phyloP scores from a whole-genome alignment of 1,284 basidiomycete genomes.

The Austroboletus niveus region DNA sequence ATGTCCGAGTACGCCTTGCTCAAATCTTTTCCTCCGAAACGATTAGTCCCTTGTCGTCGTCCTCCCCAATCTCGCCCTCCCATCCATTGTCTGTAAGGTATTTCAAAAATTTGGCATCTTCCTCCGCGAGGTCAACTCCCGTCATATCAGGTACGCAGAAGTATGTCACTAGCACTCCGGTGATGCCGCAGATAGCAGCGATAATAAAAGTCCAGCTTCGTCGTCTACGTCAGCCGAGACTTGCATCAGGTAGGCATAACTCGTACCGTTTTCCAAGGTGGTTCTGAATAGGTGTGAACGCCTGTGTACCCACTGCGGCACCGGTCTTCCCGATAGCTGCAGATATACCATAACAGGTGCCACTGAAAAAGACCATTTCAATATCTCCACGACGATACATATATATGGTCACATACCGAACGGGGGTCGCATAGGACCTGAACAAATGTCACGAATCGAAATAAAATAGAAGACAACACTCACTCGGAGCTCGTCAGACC shows the following conservation, averaged over 20 bases:
- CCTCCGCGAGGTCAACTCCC: conserved; percentile 64
- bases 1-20: not conserved
- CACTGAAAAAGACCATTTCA: conserved; percentile 35
- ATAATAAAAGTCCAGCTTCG: conserved; percentile 70
- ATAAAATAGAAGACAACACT: conserved; percentile 27
- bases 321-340: conserved; percentile 76
- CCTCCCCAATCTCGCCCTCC: conserved; percentile 64
- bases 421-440: conserved; percentile 65
- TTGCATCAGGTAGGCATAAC: not conserved
- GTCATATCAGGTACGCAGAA: conserved; percentile 73
- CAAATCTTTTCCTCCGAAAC: conserved; percentile 12
- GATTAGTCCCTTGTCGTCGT: conserved; percentile 40
- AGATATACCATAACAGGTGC: conserved; percentile 69
- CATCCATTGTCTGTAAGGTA: conserved; percentile 66
- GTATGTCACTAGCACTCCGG: conserved; percentile 63
- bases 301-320: conserved; percentile 75
- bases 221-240: conserved; percentile 10
- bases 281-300: conserved; percentile 72
- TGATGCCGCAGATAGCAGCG: conserved; percentile 63
- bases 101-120: conserved; percentile 60
- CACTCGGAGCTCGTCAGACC: conserved; percentile 67
- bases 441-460: conserved; percentile 2
- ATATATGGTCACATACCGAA: conserved; percentile 42
- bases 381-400: not conserved
- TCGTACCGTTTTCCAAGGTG: conserved; percentile 59